Base-by-base conservation (phyloP, 768 basidiomycete genomes). In the Suillus discolor region DNA sequence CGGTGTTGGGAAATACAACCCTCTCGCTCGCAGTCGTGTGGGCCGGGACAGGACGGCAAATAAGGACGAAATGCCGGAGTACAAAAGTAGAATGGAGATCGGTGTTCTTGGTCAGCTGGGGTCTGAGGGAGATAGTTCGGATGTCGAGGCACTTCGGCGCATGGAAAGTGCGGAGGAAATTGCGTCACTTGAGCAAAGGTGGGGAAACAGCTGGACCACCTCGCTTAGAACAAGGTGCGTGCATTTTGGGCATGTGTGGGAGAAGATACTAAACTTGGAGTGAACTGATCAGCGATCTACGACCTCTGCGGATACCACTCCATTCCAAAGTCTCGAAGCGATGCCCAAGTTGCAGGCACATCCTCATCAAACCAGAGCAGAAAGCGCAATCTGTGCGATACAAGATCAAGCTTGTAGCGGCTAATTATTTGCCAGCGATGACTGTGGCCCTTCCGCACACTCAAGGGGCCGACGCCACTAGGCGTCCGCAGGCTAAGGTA, bases 301-400 rank as follows among this genome's bases (percentile, higher is more conserved):
- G 87, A 74, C 97, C 97, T 0, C 82, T 93, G 55, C 91, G 97
- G 39, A 93, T 98, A 70, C 96, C 94, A 0, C 83, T 99, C 0
- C 94, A 92, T 69, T 93, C 95, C 0, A 99, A 98, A 77, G 88
- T 92, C 62, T 95, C 96, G 4, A 99, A 99, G 78, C 93, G 97
- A 5, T 99, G 97, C 79, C 91, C 95, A 16, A 85, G 84, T 2
- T 99, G 97, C 75, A 89, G 93, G 20, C 97, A 99, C 77, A 97
- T 99, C 70, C 86, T 99, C 68, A 97, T 98, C 79, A 97, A 98
- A 75, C 97, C 97, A 4, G 97, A 99, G 75, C 92, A 96, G 73
- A 99, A 99, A 74, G 91, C 96, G 0, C 94, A 95, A 70, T 95
- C 93, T 20, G 91, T 93, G 44, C 88, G 94, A 20, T 98, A 90